Evolutionary conservation across 495 filamentous ascomycete species (phyloP).

Genomic region (Penicillium cataractarum): DNA sequence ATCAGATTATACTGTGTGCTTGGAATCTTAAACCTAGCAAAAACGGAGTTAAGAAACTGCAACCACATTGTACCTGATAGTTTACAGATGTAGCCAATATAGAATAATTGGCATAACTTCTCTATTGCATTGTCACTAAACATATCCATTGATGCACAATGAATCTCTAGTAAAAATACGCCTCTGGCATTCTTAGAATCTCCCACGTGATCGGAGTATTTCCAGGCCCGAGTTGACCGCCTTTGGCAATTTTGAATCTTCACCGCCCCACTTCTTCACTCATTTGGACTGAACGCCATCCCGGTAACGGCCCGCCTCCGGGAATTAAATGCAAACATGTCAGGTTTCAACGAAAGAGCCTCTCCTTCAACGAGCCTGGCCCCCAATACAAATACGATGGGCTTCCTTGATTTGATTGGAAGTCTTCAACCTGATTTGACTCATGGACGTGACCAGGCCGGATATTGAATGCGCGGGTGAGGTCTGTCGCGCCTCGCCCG

Average conservation of each 20-base stretch:
- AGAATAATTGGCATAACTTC: no score
- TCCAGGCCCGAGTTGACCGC: background rate
- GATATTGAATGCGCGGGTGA: background rate
- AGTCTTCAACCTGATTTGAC: no score
- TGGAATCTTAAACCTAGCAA: no score
- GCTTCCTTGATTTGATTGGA: no score
- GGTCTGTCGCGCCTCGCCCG: background rate
- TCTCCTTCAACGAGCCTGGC: no score
- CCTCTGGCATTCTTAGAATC: background rate
- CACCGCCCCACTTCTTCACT: background rate
- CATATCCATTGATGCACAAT: no score
- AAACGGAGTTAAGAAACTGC: no score
- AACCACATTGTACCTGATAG: no score
- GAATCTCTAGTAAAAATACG: background rate
- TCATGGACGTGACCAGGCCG: background rate
- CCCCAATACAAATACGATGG: background rate
- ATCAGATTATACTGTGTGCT: no score
- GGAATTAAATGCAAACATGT: background rate
- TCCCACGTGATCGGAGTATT: background rate
- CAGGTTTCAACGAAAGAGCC: background rate
- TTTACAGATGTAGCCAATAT: no score
- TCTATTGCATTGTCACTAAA: no score
- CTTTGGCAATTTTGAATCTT: background rate
- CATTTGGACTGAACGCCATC: background rate
- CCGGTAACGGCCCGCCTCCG: slow-evolving; percentile 25